Percentiles rank a stretch among this genome's conserved stretches.
Evolutionary conservation across 768 basidiomycete genomes (phyloP).

Genomic region (Infundibulicybe gibba): DNA sequence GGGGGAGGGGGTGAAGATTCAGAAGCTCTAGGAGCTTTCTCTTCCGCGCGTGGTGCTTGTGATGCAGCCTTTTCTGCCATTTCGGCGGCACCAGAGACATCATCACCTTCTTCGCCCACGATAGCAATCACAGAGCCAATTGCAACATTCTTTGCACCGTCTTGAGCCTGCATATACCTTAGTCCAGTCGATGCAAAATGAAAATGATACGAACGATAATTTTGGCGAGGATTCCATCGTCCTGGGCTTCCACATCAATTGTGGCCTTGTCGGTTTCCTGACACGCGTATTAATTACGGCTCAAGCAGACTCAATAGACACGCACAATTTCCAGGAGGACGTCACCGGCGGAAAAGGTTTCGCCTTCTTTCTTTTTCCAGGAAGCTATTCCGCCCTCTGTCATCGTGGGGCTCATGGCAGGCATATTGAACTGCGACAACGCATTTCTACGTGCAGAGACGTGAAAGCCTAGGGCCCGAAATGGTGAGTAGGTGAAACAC

Average conservation of each 20-base stretch:
- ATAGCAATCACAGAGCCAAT: slow-evolving; percentile 92
- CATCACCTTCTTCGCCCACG: slow-evolving; percentile 93
- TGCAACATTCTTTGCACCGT: slow-evolving; percentile 82
- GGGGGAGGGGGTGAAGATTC: slow-evolving; percentile 23
- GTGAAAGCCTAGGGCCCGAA: slow-evolving; percentile 62
- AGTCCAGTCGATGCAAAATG: neutral
- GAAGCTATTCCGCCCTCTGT: slow-evolving; percentile 96
- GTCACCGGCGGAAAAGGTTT: slow-evolving; percentile 84
- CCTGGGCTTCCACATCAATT: slow-evolving; percentile 99
- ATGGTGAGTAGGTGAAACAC: neutral
- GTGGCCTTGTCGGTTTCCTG: slow-evolving; percentile 99
- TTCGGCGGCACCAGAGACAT: slow-evolving; percentile 77
- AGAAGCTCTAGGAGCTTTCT: slow-evolving; percentile 35
- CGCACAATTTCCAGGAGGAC: slow-evolving; percentile 93
- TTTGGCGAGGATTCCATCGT: slow-evolving; percentile 95
- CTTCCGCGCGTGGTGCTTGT: slow-evolving; percentile 32
- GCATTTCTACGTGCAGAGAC: slow-evolving; percentile 75
- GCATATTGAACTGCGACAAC: slow-evolving; percentile 89
- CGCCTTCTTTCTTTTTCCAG: slow-evolving; percentile 98
- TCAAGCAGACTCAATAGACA: slow-evolving; percentile 10
- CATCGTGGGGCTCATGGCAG: slow-evolving; percentile 99
- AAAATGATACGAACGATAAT: slow-evolving; percentile 69
- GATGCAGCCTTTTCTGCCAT: slow-evolving; percentile 62
- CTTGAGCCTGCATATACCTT: slow-evolving; percentile 50
- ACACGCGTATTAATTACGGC: slow-evolving; percentile 7